These are phyloP conservation scores for Dalbergia cultrata DNA, from an alignment of 306 rosid genomes.

Conservation along the genomic window DNA sequence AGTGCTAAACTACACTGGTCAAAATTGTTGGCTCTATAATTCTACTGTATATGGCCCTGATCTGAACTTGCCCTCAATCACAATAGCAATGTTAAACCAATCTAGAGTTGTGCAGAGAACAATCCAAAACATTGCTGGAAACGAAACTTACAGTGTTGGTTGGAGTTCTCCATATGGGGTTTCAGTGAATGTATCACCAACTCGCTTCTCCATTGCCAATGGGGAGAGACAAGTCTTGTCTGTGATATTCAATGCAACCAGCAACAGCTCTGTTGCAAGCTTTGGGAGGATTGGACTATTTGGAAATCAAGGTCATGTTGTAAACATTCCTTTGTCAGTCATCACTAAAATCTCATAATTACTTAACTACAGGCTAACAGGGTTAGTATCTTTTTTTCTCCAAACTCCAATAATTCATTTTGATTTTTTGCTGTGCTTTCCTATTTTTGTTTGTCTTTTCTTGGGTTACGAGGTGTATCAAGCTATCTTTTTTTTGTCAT, in stretches of 20 bases:
- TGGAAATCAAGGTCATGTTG: conserved; percentile 84
- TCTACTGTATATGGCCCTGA: conserved; percentile 70
- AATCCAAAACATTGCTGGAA: conserved; percentile 68
- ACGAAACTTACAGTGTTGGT: conserved; percentile 77
- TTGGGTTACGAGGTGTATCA: conserved; percentile 37
- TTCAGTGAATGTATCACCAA: conserved; percentile 73
- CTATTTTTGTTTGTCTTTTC: background rate
- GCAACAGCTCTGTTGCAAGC: conserved; percentile 75
- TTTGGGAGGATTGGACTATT: conserved; percentile 94
- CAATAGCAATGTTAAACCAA: conserved; percentile 78
- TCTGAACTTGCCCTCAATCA: conserved; percentile 93
- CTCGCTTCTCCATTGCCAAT: conserved; percentile 61
- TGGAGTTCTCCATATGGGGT: conserved; percentile 91
- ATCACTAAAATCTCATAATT: conserved; percentile 57
- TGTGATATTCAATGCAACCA: conserved; percentile 69
- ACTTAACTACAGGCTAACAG: conserved; percentile 50
- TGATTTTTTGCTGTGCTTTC: conserved; percentile 38
- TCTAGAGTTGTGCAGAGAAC: conserved; percentile 72
- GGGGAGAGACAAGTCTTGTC: conserved; percentile 73
- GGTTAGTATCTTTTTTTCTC: conserved; percentile 12
- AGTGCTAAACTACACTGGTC: conserved; percentile 87
- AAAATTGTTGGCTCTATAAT: conserved; percentile 66
- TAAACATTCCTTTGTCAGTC: conserved; percentile 85
- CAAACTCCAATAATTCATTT: conserved; percentile 4
- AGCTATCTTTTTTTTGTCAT: conserved; percentile 48